Evolutionary conservation across 768 basidiomycete genomes (phyloP), one percentile per base, ranked within the genome.

Genomic region (Glaciozyma martinii): DNA sequence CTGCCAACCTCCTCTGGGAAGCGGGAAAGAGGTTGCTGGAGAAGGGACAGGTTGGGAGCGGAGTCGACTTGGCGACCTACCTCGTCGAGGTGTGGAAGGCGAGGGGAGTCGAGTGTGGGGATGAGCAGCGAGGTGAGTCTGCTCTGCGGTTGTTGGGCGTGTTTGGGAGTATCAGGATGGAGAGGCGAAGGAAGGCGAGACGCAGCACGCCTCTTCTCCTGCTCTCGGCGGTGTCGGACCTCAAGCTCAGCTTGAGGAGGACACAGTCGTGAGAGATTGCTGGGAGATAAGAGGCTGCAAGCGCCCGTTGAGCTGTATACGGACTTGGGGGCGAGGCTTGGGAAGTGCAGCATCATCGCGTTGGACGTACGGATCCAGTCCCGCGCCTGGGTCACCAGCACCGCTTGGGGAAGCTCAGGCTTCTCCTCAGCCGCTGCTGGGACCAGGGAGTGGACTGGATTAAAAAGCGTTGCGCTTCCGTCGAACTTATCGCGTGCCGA

Each of bases 1-100:
- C 95, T 23, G 88, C 91, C 76, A 87, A 93, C 76, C 88, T 98
- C 7, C 84, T 97, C 57, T 97, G 95, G 77, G 88, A 91, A 73
- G 86, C 86, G 52, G 86, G 91, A 2, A 81, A 87, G 59, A 90
- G 91, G 74, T 80, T 99, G 33, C 79, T 97, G 70, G 97, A 97
- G 80, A 81, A 81, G 19, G 88, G 87, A 12, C 90, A 98, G 75
- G 80, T 83, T 13, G 94, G 93, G 3, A 91, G 89, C 73, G 95
- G 94, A 7, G 85, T 85, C 3, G 95, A 99, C 81, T 81, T 98
- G 30, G 79, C 84, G 0, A 77, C 80, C 49, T 89, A 90, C 72
- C 74, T 98, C 76, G 75, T 97, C 66, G 89, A 91, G 56, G 86
- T 89, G 5, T 94, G 90, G 74, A 85, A 89, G 56, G 80, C 78